These are phyloP conservation scores for Mercurialis annua DNA, from an alignment of 345 rosid genomes.

Conservation along the genomic window DNA sequence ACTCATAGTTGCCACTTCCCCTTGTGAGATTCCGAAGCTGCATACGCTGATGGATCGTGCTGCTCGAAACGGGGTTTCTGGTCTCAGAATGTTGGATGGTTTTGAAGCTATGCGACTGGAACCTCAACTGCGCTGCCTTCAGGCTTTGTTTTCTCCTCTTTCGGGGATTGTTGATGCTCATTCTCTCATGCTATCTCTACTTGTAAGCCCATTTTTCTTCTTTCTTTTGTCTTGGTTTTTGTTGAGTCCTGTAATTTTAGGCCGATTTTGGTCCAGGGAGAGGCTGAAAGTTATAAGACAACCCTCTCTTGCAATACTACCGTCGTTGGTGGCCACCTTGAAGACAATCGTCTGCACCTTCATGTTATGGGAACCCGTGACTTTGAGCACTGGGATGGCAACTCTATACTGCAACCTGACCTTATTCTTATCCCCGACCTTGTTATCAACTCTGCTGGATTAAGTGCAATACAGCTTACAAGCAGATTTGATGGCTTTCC, in stretches of 20 bases:
- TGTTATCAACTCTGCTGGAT: constrained; percentile 83
- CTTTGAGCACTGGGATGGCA: constrained; percentile 44
- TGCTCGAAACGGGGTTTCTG: constrained; percentile 54
- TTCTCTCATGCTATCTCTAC: constrained; percentile 74
- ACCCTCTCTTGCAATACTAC: constrained; percentile 71
- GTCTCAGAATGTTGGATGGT: constrained; percentile 67
- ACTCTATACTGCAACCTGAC: constrained; percentile 35
- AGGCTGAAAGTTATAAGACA: constrained; percentile 62
- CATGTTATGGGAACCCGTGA: constrained; percentile 45
- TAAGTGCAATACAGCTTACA: constrained; percentile 66
- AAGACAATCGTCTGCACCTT: constrained; percentile 51
- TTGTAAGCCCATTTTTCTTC: constrained; percentile 41
- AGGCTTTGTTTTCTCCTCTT: constrained; percentile 70
- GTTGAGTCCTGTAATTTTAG: constrained; percentile 30
- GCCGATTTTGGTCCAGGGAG: constrained; percentile 60
- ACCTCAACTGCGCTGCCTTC: constrained; percentile 67
- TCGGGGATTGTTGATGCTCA: constrained; percentile 83
- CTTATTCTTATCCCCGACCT: constrained; percentile 60
- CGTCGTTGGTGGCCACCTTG: constrained; percentile 59
- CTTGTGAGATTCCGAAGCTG: constrained; percentile 59
- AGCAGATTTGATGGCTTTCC: constrained; percentile 56
- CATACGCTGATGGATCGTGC: constrained; percentile 52
- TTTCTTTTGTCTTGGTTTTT: too few species aligned
- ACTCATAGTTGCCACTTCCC: constrained; percentile 71
- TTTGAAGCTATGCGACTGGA: constrained; percentile 73